Percentiles rank a stretch among this genome's conserved stretches.
These are phyloP conservation scores for Carex parvula DNA, from an alignment of 176 grass and related monocot genomes.

Conservation along the genomic window DNA sequence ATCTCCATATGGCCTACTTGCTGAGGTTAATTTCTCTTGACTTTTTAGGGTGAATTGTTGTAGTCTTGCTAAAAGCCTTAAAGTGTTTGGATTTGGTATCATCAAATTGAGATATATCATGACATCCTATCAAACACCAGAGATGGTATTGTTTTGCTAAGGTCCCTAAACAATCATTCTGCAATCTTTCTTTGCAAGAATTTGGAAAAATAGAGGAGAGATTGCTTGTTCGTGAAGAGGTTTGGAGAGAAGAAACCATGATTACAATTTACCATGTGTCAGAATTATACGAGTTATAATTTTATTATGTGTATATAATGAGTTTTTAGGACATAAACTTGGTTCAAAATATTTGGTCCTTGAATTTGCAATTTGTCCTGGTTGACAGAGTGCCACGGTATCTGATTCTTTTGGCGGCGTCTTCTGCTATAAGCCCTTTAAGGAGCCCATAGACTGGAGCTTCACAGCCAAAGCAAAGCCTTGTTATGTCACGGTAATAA, in stretches of 20 bases:
- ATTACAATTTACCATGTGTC: background rate
- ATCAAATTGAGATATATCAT: constrained; percentile 7
- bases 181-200: background rate
- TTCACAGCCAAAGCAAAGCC: constrained; percentile 90
- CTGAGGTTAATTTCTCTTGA: constrained; percentile 59
- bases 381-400: constrained; percentile 60
- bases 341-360: background rate
- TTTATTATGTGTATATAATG: background rate
- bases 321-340: background rate
- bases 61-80: background rate
- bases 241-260: background rate
- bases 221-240: background rate
- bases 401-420: constrained; percentile 74
- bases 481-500: constrained; percentile 91
- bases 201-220: background rate
- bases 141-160: background rate
- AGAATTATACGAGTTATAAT: background rate
- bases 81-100: background rate
- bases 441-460: constrained; percentile 88
- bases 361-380: background rate
- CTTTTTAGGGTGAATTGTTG: constrained; percentile 26
- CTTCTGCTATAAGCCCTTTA: constrained; percentile 91
- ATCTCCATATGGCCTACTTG: constrained; percentile 91
- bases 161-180: background rate
- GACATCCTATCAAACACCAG: background rate